phyloP scores from a whole-genome alignment of 2,329 filamentous ascomycete species.

The Chaetomium globosum region DNA sequence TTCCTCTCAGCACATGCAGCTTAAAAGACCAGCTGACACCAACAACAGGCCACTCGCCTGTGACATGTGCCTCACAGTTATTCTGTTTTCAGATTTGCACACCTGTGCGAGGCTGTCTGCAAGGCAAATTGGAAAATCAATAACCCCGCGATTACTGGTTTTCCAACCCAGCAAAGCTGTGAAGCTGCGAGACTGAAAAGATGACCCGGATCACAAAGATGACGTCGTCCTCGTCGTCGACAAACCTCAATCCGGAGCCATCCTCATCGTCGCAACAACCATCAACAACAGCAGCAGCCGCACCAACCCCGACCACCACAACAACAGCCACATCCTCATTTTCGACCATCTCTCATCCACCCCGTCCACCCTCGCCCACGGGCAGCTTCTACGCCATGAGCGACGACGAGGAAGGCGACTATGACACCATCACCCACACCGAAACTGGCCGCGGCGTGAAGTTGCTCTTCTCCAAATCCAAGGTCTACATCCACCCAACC shows the following conservation, averaged over 20 bases:
- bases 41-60: slow-evolving; percentile 12
- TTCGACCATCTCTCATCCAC: slow-evolving; percentile 36
- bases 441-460: slow-evolving; percentile 83
- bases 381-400: slow-evolving; percentile 94
- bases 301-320: neutral
- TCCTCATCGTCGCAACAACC: neutral
- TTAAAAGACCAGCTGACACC: slow-evolving; percentile 21
- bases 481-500: slow-evolving; percentile 96
- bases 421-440: slow-evolving; percentile 86
- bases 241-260: neutral
- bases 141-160: neutral
- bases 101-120: neutral
- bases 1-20: slow-evolving; percentile 1
- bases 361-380: slow-evolving; percentile 66
- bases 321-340: slow-evolving; percentile 37
- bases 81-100: neutral
- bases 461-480: slow-evolving; percentile 93
- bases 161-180: neutral
- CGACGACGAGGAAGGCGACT: slow-evolving; percentile 93
- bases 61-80: slow-evolving; percentile 2
- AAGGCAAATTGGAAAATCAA: neutral
- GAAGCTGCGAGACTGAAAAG: slow-evolving; percentile 8
- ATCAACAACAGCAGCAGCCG: neutral
- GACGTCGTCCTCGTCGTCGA: slow-evolving; percentile 30
- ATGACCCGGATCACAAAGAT: slow-evolving; percentile 35